phyloP scores from a whole-genome alignment of 768 basidiomycete species.

The Boletus huronensis region DNA sequence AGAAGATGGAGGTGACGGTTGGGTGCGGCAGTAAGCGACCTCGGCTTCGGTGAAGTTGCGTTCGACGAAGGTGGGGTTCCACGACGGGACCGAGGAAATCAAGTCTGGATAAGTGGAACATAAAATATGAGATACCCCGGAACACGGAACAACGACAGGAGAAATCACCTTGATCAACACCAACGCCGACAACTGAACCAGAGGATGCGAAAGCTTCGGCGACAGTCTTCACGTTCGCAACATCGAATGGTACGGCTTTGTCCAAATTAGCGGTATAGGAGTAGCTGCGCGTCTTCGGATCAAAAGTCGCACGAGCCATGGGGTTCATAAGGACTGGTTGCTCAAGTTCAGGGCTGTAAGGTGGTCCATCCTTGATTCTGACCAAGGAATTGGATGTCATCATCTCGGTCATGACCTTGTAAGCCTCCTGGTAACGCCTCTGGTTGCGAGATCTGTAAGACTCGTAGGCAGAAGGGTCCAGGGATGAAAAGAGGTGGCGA shows the following conservation, averaged over 20 bases:
- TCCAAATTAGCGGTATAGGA: constrained; percentile 68
- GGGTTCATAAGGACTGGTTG: constrained; percentile 87
- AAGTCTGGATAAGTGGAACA: constrained; percentile 54
- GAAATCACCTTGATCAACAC: constrained; percentile 80
- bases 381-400: constrained; percentile 93
- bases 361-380: constrained; percentile 91
- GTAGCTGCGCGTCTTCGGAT: constrained; percentile 84
- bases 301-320: constrained; percentile 76
- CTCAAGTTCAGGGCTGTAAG: constrained; percentile 85
- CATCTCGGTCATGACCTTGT: constrained; percentile 93
- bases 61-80: constrained; percentile 79
- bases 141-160: neutral
- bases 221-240: constrained; percentile 65
- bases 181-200: constrained; percentile 67
- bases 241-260: constrained; percentile 50
- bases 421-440: constrained; percentile 63
- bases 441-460: constrained; percentile 71
- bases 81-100: constrained; percentile 87
- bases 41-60: constrained; percentile 95
- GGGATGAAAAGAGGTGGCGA: constrained; percentile 80
- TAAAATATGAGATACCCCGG: constrained; percentile 1
- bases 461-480: constrained; percentile 75
- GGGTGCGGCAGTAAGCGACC: constrained; percentile 78
- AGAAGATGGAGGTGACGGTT: constrained; percentile 83
- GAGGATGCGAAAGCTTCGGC: constrained; percentile 38